Evolutionary conservation across 2,329 filamentous ascomycete species (phyloP), one percentile per base, ranked within the genome.

Genomic region (Zymoseptoria passerinii): DNA sequence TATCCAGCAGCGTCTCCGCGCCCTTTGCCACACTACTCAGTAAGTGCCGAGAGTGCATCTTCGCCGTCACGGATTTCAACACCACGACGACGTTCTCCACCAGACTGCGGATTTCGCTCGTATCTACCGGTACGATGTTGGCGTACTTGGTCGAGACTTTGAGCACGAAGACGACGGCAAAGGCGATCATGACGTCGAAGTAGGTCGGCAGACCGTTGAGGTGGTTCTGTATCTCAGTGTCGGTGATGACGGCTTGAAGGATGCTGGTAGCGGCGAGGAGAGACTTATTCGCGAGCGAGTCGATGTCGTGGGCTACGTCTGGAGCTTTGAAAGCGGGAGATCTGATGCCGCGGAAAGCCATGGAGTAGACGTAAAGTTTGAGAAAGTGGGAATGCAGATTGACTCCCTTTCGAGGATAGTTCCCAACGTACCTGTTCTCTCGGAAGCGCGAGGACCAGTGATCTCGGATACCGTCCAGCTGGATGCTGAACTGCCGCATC

Each of bases 171-270:
- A 71, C 67, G 4, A 66, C 63, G 16, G 68, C 68, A 49, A 70
- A 70, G 1, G 65, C 52, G 53, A 70, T 67, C 68, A 70, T 70
- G 44, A 68, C 58, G 58, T 70, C 66, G 55, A 70, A 70, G 57
- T 70, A 70, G 8, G 67, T 68, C 4, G 68, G 68, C 28, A 70
- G 52, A 16, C 68, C 68, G 52, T 67, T 66, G n/a, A 70, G 59
- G 52, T 67, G 65, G 19, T 56, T 56, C 53, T 67, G 66, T 9
- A 70, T 68, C 55, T 69, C 65, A 1, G 60, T 51, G n/a, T 69
- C 68, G 9, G 57, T 58, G 3, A 65, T 55, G 8, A 70, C 62
- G 10, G 65, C 62, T 20, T 64, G 58, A 1, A 70, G 56, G 2
- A 70, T 68, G 4, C 64, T 56, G 8, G 66, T 66, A 2, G 68